Evolutionary conservation across 2,329 filamentous ascomycete genomes (phyloP).

Genomic region (Emergomyces orientalis): DNA sequence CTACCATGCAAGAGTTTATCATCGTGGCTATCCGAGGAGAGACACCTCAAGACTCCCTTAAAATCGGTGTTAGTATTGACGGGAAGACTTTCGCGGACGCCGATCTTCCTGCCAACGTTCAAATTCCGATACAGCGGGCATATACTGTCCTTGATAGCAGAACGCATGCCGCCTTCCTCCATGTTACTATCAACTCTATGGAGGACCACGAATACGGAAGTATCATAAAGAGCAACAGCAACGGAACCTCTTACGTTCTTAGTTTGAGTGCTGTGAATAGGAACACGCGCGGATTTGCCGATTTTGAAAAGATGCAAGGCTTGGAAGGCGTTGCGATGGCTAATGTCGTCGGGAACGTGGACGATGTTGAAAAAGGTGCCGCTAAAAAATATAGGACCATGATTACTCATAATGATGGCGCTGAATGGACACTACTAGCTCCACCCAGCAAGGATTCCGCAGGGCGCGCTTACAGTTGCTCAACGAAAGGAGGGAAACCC

Average conservation of each 20-base stretch:
- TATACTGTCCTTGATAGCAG: constrained; percentile 95
- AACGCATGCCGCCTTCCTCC: constrained; percentile 87
- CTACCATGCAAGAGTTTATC: constrained; percentile 94
- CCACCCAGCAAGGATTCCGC: constrained; percentile 64
- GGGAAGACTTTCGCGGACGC: constrained; percentile 73
- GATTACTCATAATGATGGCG: constrained; percentile 95
- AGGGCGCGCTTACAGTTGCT: constrained; percentile 62
- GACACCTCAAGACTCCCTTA: constrained; percentile 54
- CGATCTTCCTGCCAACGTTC: constrained; percentile 76
- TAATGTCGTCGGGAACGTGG: constrained; percentile 70
- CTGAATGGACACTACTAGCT: constrained; percentile 68
- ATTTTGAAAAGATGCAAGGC: constrained; percentile 92
- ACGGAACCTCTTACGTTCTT: constrained; percentile 88
- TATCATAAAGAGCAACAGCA: constrained; percentile 96
- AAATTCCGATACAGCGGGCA: constrained; percentile 64
- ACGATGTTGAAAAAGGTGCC: constrained; percentile 52
- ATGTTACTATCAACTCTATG: constrained; percentile 67
- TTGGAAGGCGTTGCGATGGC: constrained; percentile 83
- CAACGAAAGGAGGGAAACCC: constrained; percentile 44
- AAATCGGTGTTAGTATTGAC: constrained; percentile 75
- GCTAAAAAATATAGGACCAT: constrained; percentile 76
- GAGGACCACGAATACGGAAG: constrained; percentile 64
- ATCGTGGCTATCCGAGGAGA: constrained; percentile 64
- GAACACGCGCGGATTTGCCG: constrained; percentile 66
- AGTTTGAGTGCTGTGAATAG: constrained; percentile 75